Evolutionary conservation across 75 land plant species (phyloP).

Genomic region (Pinus tabuliformis): DNA sequence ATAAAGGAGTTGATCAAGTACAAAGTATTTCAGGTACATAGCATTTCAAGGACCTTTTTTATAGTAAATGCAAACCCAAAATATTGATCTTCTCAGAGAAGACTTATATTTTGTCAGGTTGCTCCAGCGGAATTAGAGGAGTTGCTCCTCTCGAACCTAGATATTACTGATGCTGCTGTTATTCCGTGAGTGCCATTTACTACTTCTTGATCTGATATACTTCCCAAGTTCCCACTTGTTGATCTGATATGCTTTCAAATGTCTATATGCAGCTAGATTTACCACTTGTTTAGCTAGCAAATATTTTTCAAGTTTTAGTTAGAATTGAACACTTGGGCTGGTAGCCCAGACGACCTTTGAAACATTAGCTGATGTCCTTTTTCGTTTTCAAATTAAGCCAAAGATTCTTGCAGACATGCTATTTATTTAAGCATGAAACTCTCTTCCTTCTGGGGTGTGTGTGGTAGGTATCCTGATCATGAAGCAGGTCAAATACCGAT

Average conservation of each 20-base stretch:
- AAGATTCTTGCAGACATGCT: background rate
- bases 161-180: slow-evolving; percentile 76
- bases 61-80: background rate
- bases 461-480: slow-evolving; percentile 39
- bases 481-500: slow-evolving; percentile 53
- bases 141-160: slow-evolving; percentile 60
- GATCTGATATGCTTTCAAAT: too few relatives aligned
- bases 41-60: background rate
- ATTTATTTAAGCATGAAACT: too few relatives aligned
- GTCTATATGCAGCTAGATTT: too few relatives aligned
- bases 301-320: too few relatives aligned
- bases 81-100: background rate
- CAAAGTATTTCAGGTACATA: slow-evolving; percentile 57
- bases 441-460: too few relatives aligned
- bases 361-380: background rate
- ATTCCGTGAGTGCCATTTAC: slow-evolving; percentile 56
- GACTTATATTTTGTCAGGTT: slow-evolving; percentile 34
- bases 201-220: background rate
- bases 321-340: too few relatives aligned
- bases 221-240: too few relatives aligned
- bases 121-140: slow-evolving; percentile 83
- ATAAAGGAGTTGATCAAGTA: slow-evolving; percentile 77
- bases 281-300: too few relatives aligned
- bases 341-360: background rate
- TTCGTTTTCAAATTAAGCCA: background rate